Percentiles rank a stretch among this genome's conserved stretches.
Evolutionary conservation across 2,329 filamentous ascomycete genomes (phyloP).

Genomic region (Myriosclerotinia duriaeana): DNA sequence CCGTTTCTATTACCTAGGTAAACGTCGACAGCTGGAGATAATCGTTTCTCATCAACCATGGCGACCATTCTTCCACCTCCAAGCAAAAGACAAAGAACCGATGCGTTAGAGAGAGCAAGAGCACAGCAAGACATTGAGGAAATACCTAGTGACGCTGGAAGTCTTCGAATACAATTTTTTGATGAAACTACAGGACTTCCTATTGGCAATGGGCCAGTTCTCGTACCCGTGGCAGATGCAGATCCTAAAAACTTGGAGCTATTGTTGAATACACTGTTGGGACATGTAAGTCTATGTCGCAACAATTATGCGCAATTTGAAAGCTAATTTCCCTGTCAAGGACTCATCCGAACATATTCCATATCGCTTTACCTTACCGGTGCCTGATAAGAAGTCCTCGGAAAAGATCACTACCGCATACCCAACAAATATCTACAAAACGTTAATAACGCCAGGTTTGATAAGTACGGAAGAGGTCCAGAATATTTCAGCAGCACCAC

Average conservation of each 20-base stretch:
- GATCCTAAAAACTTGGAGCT: conserved; percentile 86
- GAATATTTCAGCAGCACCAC: conserved; percentile 65
- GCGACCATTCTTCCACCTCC: conserved; percentile 80
- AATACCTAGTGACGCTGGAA: conserved; percentile 68
- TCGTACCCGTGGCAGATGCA: conserved; percentile 80
- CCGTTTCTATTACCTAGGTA: no score
- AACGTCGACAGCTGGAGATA: not conserved
- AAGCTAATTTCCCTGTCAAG: conserved; percentile 35
- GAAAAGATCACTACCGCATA: conserved; percentile 45
- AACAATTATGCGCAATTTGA: conserved; percentile 30
- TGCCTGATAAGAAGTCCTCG: conserved; percentile 43
- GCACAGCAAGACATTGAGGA: conserved; percentile 73
- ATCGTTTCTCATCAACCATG: conserved; percentile 51
- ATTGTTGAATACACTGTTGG: conserved; percentile 80
- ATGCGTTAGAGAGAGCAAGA: conserved; percentile 67
- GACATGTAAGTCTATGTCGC: conserved; percentile 55
- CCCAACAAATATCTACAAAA: conserved; percentile 46
- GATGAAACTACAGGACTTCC: conserved; percentile 76
- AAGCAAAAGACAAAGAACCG: conserved; percentile 82
- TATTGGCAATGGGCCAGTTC: conserved; percentile 59
- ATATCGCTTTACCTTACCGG: conserved; percentile 61
- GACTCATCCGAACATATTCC: conserved; percentile 62
- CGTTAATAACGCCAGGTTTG: conserved; percentile 44
- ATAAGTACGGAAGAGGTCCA: conserved; percentile 43
- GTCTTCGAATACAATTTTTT: conserved; percentile 82